Evolutionary conservation across 305 asterid species (phyloP).

Genomic region (Galium porrigens): DNA sequence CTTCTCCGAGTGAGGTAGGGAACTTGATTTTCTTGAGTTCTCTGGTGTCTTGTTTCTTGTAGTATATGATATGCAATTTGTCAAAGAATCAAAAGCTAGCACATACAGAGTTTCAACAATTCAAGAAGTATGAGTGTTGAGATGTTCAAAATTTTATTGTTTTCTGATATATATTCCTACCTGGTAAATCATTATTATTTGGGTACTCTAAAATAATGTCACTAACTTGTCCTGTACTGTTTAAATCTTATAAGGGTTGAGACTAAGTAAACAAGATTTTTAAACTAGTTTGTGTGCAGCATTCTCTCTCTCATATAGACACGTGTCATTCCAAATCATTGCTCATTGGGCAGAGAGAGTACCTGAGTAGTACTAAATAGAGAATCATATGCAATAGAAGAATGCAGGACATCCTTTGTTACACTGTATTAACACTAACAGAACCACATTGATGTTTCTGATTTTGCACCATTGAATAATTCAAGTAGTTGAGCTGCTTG

Average conservation of each 20-base stretch:
- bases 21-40: constrained; percentile 5
- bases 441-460: too few relatives aligned
- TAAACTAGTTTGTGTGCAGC: background rate
- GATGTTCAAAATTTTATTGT: background rate
- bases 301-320: background rate
- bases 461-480: background rate
- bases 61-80: background rate
- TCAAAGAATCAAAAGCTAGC: background rate
- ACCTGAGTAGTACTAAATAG: background rate
- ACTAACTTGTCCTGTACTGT: background rate
- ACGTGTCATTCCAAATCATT: background rate
- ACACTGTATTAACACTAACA: too few relatives aligned
- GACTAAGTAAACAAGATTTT: background rate
- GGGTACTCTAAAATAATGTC: background rate
- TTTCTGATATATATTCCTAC: too few relatives aligned
- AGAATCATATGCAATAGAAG: too few relatives aligned
- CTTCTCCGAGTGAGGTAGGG: constrained; percentile 81
- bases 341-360: background rate
- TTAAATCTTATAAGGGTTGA: background rate
- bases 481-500: too few relatives aligned
- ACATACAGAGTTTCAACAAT: background rate
- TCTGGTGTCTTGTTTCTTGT: background rate
- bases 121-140: background rate
- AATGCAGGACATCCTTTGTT: too few relatives aligned
- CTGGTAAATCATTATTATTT: background rate